Evolutionary conservation across 208 protist genomes (phyloP).

Genomic region (Leishmania martiniquensis): DNA sequence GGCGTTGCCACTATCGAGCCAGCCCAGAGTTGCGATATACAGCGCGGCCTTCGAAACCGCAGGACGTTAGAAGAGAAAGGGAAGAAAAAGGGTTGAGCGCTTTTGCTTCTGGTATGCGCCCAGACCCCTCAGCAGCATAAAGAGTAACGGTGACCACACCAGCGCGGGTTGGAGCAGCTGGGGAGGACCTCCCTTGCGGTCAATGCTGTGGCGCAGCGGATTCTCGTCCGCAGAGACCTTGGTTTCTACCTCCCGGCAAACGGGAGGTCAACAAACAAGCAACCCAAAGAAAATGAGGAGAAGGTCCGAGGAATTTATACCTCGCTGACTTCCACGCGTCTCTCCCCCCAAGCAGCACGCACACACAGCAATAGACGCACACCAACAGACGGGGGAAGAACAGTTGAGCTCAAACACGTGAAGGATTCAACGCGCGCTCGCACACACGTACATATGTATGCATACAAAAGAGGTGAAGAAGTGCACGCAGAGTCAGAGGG

Average conservation of each 20-base stretch:
- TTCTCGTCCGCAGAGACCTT: background rate
- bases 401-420: background rate
- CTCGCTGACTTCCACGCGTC: too few species aligned
- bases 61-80: background rate
- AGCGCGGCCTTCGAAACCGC: background rate
- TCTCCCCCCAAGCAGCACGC: background rate
- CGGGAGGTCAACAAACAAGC: background rate
- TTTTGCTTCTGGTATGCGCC: background rate
- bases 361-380: too few species aligned
- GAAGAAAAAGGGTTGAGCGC: background rate
- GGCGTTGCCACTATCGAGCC: background rate
- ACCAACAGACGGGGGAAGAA: background rate
- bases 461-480: background rate
- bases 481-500: background rate
- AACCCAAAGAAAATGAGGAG: background rate
- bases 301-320: too few species aligned
- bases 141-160: background rate
- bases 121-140: background rate
- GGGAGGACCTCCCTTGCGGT: background rate
- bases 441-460: background rate
- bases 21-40: background rate
- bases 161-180: background rate
- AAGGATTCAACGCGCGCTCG: background rate
- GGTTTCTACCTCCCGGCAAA: background rate
- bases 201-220: background rate